A percentile compares a stretch with the other conserved stretches of the same genome.
phyloP scores from a whole-genome alignment of 768 basidiomycete species.

The Boletus sp. region DNA sequence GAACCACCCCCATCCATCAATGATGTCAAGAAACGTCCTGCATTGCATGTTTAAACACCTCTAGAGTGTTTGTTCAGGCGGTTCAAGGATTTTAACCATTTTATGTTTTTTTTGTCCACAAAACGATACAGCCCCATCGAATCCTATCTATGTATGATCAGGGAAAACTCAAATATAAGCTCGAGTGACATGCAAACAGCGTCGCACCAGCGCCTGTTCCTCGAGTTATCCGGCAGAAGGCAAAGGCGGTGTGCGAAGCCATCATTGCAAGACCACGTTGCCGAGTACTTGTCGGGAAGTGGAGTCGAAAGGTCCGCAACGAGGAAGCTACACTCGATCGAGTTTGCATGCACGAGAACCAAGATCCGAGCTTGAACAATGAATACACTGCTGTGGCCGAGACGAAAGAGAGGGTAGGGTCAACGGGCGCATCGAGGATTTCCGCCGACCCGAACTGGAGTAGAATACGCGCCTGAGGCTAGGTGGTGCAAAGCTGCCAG shows the following conservation, averaged over 20 bases:
- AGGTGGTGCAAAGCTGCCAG: no score
- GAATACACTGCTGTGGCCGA: neutral
- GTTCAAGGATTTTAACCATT: neutral
- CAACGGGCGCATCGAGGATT: slow-evolving; percentile 1
- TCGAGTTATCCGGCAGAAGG: neutral
- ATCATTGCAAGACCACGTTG: no score
- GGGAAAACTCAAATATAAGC: no score
- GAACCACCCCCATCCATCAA: neutral
- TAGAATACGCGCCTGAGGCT: no score
- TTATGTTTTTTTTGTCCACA: neutral
- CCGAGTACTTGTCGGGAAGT: no score
- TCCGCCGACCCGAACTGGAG: neutral
- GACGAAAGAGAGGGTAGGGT: neutral
- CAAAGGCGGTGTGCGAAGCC: neutral
- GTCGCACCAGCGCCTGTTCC: neutral
- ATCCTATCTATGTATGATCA: no score
- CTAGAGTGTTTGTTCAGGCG: neutral
- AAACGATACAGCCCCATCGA: neutral
- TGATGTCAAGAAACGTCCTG: no score
- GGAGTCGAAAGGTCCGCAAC: no score
- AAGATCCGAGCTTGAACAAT: no score
- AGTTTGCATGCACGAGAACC: no score
- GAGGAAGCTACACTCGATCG: no score
- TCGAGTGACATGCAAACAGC: neutral
- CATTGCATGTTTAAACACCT: no score